Evolutionary conservation across 177 flowering plant species (phyloP).

Genomic region (Tripterygium wilfordii): DNA sequence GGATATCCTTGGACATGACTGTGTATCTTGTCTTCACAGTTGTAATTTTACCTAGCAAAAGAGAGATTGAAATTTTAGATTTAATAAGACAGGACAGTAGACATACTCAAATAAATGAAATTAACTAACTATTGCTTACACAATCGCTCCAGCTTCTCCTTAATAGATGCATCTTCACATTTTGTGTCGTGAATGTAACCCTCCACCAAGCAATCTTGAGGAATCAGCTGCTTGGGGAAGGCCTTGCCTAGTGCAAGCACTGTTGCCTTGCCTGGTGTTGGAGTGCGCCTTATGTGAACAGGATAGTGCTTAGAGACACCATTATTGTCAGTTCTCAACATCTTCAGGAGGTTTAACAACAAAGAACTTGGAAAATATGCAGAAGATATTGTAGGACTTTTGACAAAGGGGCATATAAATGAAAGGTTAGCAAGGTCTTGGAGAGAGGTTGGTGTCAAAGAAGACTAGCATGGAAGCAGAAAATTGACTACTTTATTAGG

Average conservation of each 20-base stretch:
- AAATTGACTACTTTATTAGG: not conserved
- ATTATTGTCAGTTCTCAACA: conserved; percentile 22
- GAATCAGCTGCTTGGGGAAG: conserved; percentile 52
- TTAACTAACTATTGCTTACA: conserved; percentile 48
- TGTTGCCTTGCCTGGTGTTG: conserved; percentile 57
- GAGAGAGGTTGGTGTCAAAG: conserved; percentile 39
- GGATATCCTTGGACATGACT: conserved; percentile 64
- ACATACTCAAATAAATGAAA: not conserved
- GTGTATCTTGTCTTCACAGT: conserved; percentile 79
- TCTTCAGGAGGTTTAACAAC: conserved; percentile 1
- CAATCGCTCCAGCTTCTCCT: conserved; percentile 65
- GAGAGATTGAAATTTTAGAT: not conserved
- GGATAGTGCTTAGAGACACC: conserved; percentile 5
- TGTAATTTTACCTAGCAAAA: conserved; percentile 48
- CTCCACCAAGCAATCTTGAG: conserved; percentile 60
- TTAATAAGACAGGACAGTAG: not conserved
- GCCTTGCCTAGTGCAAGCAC: conserved; percentile 67
- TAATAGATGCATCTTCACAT: conserved; percentile 45
- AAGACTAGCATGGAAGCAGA: conserved; percentile 25
- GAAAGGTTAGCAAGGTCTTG: conserved; percentile 18
- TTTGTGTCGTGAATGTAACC: conserved; percentile 64
- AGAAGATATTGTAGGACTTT: not conserved
- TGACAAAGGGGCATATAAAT: conserved; percentile 11
- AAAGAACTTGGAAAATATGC: not conserved
- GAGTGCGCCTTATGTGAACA: conserved; percentile 11